Base-by-base conservation (phyloP, 805 yeast species). In the Starmerella bacillaris region DNA sequence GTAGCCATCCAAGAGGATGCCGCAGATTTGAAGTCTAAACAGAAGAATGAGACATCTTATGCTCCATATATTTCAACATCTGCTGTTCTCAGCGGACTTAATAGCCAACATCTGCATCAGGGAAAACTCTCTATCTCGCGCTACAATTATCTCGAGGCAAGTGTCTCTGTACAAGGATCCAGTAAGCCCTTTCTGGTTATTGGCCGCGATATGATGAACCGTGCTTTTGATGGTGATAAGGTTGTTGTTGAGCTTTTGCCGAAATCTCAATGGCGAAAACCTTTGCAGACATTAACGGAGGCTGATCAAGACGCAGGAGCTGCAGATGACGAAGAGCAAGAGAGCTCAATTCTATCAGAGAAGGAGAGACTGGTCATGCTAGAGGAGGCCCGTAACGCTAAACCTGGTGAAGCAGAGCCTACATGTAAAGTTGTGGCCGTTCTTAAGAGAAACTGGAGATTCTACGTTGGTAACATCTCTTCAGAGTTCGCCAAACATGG, bases 381-480 rank as follows among this genome's bases (percentile, higher is more conserved):
- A 42, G 8, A 49, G 43, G 21, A 55, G 52, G 22, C 6, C 32
- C 18, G 19, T 8, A 22, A 7, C 22, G 32, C 22, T 14, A 8
- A 8, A 21, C 9, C 9, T 49, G 48, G 66, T 59, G 14, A 56
- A 54, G 17, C 67, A 67, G 43, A 78, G 51, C 98, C 96, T n/a
- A 86, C 98, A 0, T 96, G 92, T 2, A 70, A 72, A 45, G 78
- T 89, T 24, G 95, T 89, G 9, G 92, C 93, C 20, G 68, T 89
- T 18, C 61, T 74, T 28, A 76, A 80, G 58, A 69, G 99, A 57
- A 79, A 86, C 41, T 89, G 98, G 98, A 70, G 98, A 54, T 73
- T 74, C 45, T 89, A 84, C 51, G 98, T 89, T 26, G 98, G 98
- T 11, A 94, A 84, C 55, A 65, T 89, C 42, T 42, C 37, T 20